Evolutionary conservation across 176 grass and related monocot species (phyloP).

Genomic region (Dactylis glomerata): DNA sequence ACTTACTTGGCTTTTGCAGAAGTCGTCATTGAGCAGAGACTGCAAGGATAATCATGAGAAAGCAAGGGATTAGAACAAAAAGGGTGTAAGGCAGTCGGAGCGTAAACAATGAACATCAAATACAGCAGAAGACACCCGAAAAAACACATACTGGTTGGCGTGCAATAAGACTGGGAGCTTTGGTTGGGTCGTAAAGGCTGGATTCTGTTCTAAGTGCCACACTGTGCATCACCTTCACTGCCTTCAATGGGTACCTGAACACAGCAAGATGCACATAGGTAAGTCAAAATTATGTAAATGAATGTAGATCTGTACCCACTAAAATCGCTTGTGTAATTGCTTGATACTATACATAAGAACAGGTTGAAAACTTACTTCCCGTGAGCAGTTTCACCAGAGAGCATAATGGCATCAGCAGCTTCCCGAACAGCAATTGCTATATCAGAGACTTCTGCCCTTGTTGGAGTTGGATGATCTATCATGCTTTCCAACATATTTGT

Average conservation of each 20-base stretch:
- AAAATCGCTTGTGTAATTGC: slow-evolving; percentile 1
- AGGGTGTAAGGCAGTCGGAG: not conserved
- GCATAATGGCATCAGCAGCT: slow-evolving; percentile 96
- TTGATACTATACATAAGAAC: not conserved
- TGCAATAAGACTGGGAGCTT: slow-evolving; percentile 40
- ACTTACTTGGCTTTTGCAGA: slow-evolving; percentile 67
- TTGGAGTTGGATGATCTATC: slow-evolving; percentile 97
- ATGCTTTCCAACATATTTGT: slow-evolving; percentile 99
- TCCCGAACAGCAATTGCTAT: slow-evolving; percentile 94
- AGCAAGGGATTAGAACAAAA: not conserved
- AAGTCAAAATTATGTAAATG: not conserved
- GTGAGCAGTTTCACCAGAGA: slow-evolving; percentile 96
- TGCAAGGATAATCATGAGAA: slow-evolving; percentile 41
- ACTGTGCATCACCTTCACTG: slow-evolving; percentile 95
- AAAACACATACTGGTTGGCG: slow-evolving; percentile 45
- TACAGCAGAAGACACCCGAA: slow-evolving; percentile 4
- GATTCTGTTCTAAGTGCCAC: slow-evolving; percentile 93
- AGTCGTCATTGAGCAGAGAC: slow-evolving; percentile 44
- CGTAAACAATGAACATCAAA: slow-evolving; percentile 17
- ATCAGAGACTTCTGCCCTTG: slow-evolving; percentile 94
- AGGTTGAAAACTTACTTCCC: slow-evolving; percentile 72
- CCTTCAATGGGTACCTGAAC: slow-evolving; percentile 89
- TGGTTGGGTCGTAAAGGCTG: slow-evolving; percentile 50
- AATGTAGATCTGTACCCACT: not conserved
- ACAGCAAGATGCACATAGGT: slow-evolving; percentile 24